Base-by-base conservation (phyloP, 768 basidiomycete genomes). In the Suillus alpinus region DNA sequence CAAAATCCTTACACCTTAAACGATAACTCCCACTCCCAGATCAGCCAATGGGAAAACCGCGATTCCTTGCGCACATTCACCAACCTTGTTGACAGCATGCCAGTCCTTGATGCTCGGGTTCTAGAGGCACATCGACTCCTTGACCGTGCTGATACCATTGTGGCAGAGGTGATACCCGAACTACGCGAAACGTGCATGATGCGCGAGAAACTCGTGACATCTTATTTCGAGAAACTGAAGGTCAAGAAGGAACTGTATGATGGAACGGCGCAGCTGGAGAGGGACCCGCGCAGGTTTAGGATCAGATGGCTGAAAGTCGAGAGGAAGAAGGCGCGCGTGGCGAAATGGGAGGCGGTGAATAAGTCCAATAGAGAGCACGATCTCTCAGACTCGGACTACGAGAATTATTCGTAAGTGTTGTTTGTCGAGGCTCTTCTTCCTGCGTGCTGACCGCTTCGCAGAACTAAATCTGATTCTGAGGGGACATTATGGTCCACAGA, bases 201-300 rank as follows among this genome's bases (percentile, higher is more conserved):
- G 31, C 67, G 73, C 23, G 70, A 73, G 43, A 62, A 62, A n/a
- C 60, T 72, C 14, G 72, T 75, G 55, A 57, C 56, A 0, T 58
- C 65, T 44, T 39, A 70, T 13, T 23, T 73, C n/a, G 67, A n/a
- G 46, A 69, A 65, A 56, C 69, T 74, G 70, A 74, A 72, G 59
- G 41, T 64, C n/a, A 74, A 66, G 49, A 60, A 56, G 4, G 72
- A 74, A n/a, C 58, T 72, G 4, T 75, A 67, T 67, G 73, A 73
- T 36, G 72, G 73, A n/a, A 72, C 70, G 8, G 70, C 61, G 0
- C 63, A 4, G 52, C 63, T 75, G 69, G 46, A 57, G 18, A 72
- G 68, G 47, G 23, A 51, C 18, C 41, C 58, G 4, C 62, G 70
- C 44, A 73, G 73, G 47, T 10, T 61, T 4, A 59, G 72, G 49